Evolutionary conservation across 768 basidiomycete genomes (phyloP).

Genomic region (Leccinum longicurvipes): DNA sequence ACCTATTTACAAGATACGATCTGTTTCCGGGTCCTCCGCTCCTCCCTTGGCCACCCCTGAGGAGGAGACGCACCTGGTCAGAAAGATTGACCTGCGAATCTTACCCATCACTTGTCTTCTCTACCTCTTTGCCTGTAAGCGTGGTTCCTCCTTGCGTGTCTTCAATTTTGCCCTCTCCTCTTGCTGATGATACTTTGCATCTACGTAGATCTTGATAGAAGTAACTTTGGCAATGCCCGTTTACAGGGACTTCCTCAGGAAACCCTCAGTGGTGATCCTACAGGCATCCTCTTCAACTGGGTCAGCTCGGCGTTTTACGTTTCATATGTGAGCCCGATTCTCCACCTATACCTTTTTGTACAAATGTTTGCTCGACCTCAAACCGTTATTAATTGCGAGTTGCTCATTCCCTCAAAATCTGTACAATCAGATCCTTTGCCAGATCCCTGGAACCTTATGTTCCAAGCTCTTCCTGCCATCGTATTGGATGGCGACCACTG

Average conservation of each 20-base stretch:
- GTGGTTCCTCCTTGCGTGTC: not conserved
- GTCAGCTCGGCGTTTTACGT: conserved; percentile 75
- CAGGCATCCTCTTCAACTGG: conserved; percentile 71
- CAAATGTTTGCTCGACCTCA: not conserved
- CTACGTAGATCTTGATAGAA: conserved; percentile 56
- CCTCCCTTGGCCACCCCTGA: conserved; percentile 24
- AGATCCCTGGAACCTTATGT: conserved; percentile 61
- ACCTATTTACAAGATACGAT: not conserved
- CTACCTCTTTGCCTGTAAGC: conserved; percentile 74
- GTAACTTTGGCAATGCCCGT: conserved; percentile 77
- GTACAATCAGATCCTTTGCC: conserved; percentile 54
- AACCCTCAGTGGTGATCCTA: conserved; percentile 61
- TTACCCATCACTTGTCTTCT: conserved; percentile 61
- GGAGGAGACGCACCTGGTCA: conserved; percentile 37
- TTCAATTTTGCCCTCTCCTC: not conserved
- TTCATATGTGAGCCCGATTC: conserved; percentile 52
- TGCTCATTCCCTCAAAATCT: not conserved
- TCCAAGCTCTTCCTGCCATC: conserved; percentile 71
- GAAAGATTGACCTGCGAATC: conserved; percentile 36
- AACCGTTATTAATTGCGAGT: conserved; percentile 17
- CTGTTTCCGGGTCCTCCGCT: not conserved
- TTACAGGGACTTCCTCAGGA: conserved; percentile 71
- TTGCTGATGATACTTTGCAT: not conserved
- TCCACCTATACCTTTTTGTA: not conserved
- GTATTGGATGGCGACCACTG: conserved; percentile 61